A percentile compares a stretch with the other conserved stretches of the same genome.
These are phyloP conservation scores for Flaveria bidentis DNA, from an alignment of 129 eudicot genomes.

Conservation along the genomic window DNA sequence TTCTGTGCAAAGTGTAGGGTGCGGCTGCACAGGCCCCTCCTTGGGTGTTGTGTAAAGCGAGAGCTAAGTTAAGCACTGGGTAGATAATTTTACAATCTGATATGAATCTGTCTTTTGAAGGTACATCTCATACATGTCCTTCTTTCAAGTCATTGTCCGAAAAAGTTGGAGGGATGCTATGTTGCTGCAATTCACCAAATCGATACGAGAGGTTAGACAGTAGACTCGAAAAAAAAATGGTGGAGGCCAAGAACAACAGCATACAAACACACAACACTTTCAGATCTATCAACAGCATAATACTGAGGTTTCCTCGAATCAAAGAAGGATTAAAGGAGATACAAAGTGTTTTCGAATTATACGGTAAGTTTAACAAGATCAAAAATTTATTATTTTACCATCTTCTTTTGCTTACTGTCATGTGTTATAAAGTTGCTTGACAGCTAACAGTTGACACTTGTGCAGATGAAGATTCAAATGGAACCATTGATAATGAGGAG, in stretches of 20 bases:
- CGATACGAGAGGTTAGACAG: slow-evolving; percentile 58
- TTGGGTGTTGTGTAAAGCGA: too few species aligned
- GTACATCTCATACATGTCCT: slow-evolving; percentile 37
- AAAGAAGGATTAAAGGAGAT: slow-evolving; percentile 65
- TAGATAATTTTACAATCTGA: slow-evolving; percentile 9
- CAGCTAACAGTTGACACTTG: not conserved
- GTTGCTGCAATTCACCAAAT: slow-evolving; percentile 43
- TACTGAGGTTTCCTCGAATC: slow-evolving; percentile 64
- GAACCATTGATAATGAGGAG: slow-evolving; percentile 60
- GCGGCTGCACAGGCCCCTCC: too few species aligned
- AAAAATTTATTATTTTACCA: not conserved
- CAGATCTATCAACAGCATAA: slow-evolving; percentile 61
- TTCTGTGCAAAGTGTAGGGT: too few species aligned
- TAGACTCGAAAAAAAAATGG: slow-evolving; percentile 60
- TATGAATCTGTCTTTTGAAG: slow-evolving; percentile 34
- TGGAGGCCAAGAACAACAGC: slow-evolving; percentile 53
- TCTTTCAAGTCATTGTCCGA: slow-evolving; percentile 48
- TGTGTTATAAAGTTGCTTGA: not conserved
- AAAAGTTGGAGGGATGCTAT: slow-evolving; percentile 54
- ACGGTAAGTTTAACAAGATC: slow-evolving; percentile 38
- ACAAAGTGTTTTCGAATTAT: slow-evolving; percentile 54
- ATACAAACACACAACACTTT: slow-evolving; percentile 40
- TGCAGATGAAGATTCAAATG: slow-evolving; percentile 68
- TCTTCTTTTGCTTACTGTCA: slow-evolving; percentile 13
- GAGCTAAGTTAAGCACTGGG: too few species aligned